Base-by-base conservation (phyloP, 164 flowering plant species). In the Kalanchoe fedtschenkoi region DNA sequence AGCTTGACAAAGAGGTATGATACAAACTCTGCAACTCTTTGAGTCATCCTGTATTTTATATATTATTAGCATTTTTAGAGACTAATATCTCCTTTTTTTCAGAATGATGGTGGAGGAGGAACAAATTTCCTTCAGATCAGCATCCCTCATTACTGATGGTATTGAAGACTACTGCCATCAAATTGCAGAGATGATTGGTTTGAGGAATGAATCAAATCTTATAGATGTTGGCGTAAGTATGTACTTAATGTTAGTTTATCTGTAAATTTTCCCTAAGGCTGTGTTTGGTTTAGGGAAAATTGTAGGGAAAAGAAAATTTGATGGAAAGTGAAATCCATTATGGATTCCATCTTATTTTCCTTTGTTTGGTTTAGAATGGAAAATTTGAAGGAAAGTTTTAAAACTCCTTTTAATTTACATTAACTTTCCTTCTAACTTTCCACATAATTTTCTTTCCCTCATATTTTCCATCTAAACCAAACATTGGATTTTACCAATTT, bases 41-140 rank as follows among this genome's bases (percentile, higher is more conserved):
- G 32, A 38, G 7, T 62, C n/a, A 13, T 42, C 15, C 43, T 1
- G 19, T 4, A 4, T 3, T 1, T 16, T 34, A 1, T 16, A 28
- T 13, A 42, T 42, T 58, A 5, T 17, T 33, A 34, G 21, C n/a
- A 42, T 42, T 5, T 28, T 28, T 35, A n/a, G n/a, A 17, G 1
- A 16, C 39, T 60, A 30, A 10, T 4, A n/a, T 42, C 63, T n/a
- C 35, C n/a, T 67, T 42, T 69, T 53, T 46, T 66, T 72, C 74
- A 92, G 97, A 78, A 87, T 92, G 96, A 92, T 92, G 99, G 84
- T 90, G 93, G 97, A 90, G 32, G 92, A 90, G 58, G 96, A 90
- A 60, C 97, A 93, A 71, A 86, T 93, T 34, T 87, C 99, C 5
- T 93, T 93, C 53, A 85, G 85, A 30, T 86, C 97, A 16, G 91